A percentile compares a stretch with the other conserved stretches of the same genome.
These are phyloP conservation scores for Ephemerocybe angulata DNA, from an alignment of 768 basidiomycete species.

Conservation along the genomic window DNA sequence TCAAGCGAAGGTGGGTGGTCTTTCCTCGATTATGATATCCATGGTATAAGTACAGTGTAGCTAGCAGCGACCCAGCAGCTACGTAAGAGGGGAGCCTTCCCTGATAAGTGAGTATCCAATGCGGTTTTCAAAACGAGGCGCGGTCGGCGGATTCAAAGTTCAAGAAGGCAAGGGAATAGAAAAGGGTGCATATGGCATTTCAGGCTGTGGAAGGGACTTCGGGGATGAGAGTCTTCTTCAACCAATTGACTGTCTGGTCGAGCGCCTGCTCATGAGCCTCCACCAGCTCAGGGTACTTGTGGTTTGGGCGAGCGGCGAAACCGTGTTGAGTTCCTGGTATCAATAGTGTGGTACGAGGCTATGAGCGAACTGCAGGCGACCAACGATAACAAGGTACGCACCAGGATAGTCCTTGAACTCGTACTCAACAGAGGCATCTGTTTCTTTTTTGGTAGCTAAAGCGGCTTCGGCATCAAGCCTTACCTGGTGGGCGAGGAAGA, in stretches of 20 bases:
- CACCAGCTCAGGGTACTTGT: conserved; percentile 35
- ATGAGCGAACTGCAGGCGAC: background rate
- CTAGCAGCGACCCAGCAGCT: no score
- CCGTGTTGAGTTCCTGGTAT: conserved; percentile 42
- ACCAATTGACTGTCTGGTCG: conserved; percentile 42
- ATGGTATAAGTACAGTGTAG: no score
- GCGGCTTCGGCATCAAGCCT: conserved; percentile 34
- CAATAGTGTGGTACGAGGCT: background rate
- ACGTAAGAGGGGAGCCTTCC: no score
- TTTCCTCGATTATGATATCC: no score
- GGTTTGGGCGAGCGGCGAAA: conserved; percentile 41
- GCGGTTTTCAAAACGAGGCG: no score
- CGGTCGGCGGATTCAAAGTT: no score
- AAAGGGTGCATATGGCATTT: no score
- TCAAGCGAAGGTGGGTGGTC: no score
- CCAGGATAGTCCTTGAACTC: conserved; percentile 46
- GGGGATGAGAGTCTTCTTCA: conserved; percentile 33
- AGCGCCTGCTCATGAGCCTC: conserved; percentile 41
- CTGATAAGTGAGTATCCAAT: no score
- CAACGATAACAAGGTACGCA: conserved; percentile 11
- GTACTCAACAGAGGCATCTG: conserved; percentile 36
- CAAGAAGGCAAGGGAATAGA: no score
- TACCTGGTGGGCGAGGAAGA: conserved; percentile 27
- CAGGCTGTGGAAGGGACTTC: no score
- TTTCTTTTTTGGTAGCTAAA: conserved; percentile 34